Evolutionary conservation across 257 asterid species (phyloP), one percentile per base, ranked within the genome.

Genomic region (Nicotiana sylvestris): DNA sequence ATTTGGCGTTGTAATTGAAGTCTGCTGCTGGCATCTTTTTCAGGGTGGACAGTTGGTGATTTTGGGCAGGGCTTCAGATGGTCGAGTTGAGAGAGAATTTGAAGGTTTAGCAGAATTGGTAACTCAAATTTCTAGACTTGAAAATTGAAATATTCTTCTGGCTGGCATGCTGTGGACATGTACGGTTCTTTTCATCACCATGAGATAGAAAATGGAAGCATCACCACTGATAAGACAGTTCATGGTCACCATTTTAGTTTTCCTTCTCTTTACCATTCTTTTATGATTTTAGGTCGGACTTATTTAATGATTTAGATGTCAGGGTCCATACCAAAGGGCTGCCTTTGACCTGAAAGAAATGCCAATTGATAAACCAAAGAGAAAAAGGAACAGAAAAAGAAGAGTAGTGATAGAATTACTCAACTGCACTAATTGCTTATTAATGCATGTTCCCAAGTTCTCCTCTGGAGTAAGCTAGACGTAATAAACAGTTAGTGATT

Each of bases 21-120:
- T 53, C 68, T 30, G 25, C 32, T 78, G n/a, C 33, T 81, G 83
- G 25, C 56, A 37, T 60, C 33, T 49, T 82, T 83, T 88, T 30
- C 84, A 94, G 98, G 96, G 97, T 55, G 98, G 97, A 82, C 97
- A 94, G 90, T 81, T 94, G 92, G 82, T 94, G 79, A 87, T 93
- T 64, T 82, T 94, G 83, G 98, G 98, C 43, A 93, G 87, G 84
- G 96, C 98, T 84, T 90, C 98, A 66, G 98, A 94, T 88, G 90
- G 89, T 87, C 89, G 94, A 84, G 97, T 94, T 84, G 91, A 91
- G 84, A 84, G 91, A 81, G 96, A 94, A 88, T 94, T 93, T 17
- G 91, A 93, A 89, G 93, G 70, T 86, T 93, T 94, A 86, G 95
- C 97, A 76, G 84, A 91, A 80, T 78, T 85, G 97, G 97, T 94